Evolutionary conservation across 2,329 filamentous ascomycete species (phyloP).

Genomic region (Cryoendolithus antarcticus): DNA sequence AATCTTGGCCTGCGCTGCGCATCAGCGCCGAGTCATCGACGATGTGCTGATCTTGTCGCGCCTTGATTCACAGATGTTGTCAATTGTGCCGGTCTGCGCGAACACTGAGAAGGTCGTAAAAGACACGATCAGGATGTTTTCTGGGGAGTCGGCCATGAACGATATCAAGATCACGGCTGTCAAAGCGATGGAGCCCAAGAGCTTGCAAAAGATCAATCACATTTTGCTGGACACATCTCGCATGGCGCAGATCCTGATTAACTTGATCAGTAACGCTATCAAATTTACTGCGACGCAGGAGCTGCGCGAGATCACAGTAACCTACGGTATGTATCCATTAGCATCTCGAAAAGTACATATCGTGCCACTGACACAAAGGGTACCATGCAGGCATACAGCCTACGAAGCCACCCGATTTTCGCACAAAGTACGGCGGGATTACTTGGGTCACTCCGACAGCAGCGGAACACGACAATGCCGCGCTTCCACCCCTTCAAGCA

Average conservation of each 20-base stretch:
- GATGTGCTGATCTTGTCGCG: constrained; percentile 34
- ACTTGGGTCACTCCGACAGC: constrained; percentile 22
- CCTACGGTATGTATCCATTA: constrained; percentile 5
- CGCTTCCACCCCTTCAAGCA: neutral
- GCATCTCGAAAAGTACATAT: no score
- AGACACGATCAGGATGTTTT: constrained; percentile 26
- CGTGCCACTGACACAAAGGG: neutral
- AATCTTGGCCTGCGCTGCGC: constrained; percentile 19
- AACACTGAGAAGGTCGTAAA: constrained; percentile 22
- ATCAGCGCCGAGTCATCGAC: constrained; percentile 32
- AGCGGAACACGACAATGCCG: no score
- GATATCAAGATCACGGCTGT: constrained; percentile 24
- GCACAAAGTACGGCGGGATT: constrained; percentile 23
- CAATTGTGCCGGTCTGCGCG: constrained; percentile 26
- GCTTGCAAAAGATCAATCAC: constrained; percentile 23
- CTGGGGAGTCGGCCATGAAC: constrained; percentile 25
- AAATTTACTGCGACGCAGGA: constrained; percentile 32
- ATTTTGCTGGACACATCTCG: constrained; percentile 31
- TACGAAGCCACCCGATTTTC: constrained; percentile 9
- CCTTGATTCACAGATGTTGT: constrained; percentile 20
- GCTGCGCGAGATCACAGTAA: constrained; percentile 25
- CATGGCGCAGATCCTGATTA: constrained; percentile 31
- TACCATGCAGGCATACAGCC: constrained; percentile 10
- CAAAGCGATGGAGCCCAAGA: constrained; percentile 24
- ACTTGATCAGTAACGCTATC: constrained; percentile 35